Percentiles rank a stretch among this genome's conserved stretches.
These are phyloP conservation scores for Botrytis deweyae DNA, from an alignment of 2,329 filamentous ascomycete genomes.

Conservation along the genomic window DNA sequence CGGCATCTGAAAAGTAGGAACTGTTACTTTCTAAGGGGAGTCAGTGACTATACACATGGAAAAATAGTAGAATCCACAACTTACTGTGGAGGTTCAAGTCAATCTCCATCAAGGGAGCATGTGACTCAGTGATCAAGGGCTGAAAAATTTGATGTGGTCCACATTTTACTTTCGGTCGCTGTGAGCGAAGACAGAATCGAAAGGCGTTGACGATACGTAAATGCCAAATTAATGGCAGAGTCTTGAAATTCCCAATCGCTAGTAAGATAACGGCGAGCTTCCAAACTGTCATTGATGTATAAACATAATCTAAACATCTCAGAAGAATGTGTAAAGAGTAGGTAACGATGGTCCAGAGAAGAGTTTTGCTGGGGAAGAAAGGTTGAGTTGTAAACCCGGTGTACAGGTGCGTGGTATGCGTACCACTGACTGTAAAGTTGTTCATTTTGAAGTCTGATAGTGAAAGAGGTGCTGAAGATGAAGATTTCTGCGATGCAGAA, in stretches of 20 bases:
- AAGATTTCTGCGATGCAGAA: neutral
- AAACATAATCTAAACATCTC: neutral
- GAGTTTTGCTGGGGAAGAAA: neutral
- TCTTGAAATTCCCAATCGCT: constrained; percentile 55
- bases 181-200: constrained; percentile 47
- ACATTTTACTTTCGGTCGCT: constrained; percentile 44
- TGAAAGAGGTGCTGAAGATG: neutral
- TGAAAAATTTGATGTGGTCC: constrained; percentile 59
- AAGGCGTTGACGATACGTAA: constrained; percentile 48
- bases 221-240: constrained; percentile 61
- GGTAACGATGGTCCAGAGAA: neutral
- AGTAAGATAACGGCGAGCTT: constrained; percentile 40
- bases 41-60: neutral
- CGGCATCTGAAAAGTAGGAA: constrained; percentile 69
- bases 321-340: neutral
- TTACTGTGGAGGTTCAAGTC: constrained; percentile 69
- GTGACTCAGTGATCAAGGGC: constrained; percentile 59
- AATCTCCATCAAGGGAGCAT: constrained; percentile 61
- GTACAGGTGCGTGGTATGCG: neutral
- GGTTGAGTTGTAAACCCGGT: neutral
- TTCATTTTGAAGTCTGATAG: neutral
- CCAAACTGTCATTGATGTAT: constrained; percentile 3
- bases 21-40: constrained; percentile 55
- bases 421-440: constrained; percentile 9
- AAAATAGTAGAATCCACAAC: neutral